Evolutionary conservation across 768 basidiomycete genomes (phyloP), one percentile per base, ranked within the genome.

Genomic region (Floccularia luteovirens): DNA sequence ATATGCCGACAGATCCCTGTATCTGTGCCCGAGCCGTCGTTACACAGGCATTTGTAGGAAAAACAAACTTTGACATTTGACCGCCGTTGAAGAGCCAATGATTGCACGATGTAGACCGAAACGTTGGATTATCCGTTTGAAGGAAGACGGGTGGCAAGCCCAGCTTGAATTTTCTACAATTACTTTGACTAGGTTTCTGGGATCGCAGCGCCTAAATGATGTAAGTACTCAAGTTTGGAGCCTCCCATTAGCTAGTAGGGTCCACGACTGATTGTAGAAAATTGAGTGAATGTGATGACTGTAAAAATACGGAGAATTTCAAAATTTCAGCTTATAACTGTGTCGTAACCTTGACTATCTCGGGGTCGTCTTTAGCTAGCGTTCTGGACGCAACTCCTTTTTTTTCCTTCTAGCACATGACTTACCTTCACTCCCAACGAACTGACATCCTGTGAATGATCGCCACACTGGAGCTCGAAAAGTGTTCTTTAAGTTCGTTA

Each of bases 391-490:
- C 59, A 25, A 63, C 50, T 4, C 77, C 77, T 10, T 71, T 47
- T 42, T 58, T 63, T 51, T 78, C 72, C 57, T 73, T 76, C 59
- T 77, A 79, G 53, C 80, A 79, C 0, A 80, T 63, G 43, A 80
- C 70, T 35, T 71, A 8, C 77, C 79, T 19, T 79, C 67, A 37
- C 80, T 77, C 51, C 80, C 78, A 33, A 80, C 71, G 57, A 79
- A 80, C 43, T 64, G 64, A 55, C 79, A 80, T 48, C 75, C 56
- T 1, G 72, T 75, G 57, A 79, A 80, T 3, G 74, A 67, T 31
- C 77, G 67, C 49, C 74, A 79, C 10, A 80, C n/a, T n/a, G n/a
- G 67, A 2, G 77, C 75, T 13, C 70, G 65, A 61, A 79, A 77
- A 3, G 72, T 63, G 48, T 74, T 75, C 72, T 76, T 31, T 19